Evolutionary conservation across 495 filamentous ascomycete genomes (phyloP).

Genomic region (Lentithecium fluviatile): DNA sequence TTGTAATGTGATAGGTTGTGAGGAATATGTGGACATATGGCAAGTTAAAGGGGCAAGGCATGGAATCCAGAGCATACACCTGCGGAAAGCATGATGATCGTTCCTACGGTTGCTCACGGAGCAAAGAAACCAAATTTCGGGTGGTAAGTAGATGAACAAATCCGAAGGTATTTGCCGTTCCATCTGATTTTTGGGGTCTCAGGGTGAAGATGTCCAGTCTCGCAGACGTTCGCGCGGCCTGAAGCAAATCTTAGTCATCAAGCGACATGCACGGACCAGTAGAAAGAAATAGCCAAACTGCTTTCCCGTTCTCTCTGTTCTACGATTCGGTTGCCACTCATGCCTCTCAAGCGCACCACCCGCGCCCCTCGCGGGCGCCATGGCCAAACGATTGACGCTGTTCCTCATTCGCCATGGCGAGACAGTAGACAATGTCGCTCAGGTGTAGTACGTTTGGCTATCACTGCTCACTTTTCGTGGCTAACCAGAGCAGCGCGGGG

Average conservation of each 20-base stretch:
- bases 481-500: constrained; percentile 62
- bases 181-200: no score
- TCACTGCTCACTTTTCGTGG: neutral
- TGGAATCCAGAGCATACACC: no score
- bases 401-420: constrained; percentile 84
- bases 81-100: no score
- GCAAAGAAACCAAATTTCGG: no score
- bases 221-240: no score
- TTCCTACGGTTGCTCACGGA: no score
- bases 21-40: no score
- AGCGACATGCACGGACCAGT: neutral
- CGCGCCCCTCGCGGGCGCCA: constrained; percentile 1
- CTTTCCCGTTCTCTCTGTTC: neutral
- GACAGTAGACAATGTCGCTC: constrained; percentile 80
- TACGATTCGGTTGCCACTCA: neutral
- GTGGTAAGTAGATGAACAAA: no score
- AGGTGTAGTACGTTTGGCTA: constrained; percentile 60
- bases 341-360: neutral
- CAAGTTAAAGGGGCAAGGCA: no score
- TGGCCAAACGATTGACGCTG: constrained; percentile 56
- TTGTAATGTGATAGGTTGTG: no score
- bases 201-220: no score
- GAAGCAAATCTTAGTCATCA: neutral
- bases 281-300: neutral
- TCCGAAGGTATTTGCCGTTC: no score